Evolutionary conservation across 2,329 filamentous ascomycete genomes (phyloP), one percentile per base, ranked within the genome.

Genomic region (Cytospora mali): DNA sequence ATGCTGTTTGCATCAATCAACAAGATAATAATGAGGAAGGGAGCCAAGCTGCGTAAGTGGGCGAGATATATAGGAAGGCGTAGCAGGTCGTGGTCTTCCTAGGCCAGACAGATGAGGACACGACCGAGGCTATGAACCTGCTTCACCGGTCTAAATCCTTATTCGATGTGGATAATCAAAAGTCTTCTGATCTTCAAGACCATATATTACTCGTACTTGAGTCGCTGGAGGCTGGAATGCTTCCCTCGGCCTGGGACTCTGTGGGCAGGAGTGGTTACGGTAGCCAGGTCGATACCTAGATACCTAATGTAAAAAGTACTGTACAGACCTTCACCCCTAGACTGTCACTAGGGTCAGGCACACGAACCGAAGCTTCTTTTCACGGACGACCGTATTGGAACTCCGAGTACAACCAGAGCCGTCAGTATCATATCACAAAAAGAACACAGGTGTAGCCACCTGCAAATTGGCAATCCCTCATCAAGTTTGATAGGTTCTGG

Each of bases 1-100:
- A 60, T 16, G 50, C 58, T 13, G 14, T 60, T 2, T 60, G 58
- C 14, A 55, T 61, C 58, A 55, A 61, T 13, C 58, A 55, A 46
- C 9, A 23, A n/a, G 39, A 61, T 10, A 2, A 55, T 5, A n/a
- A 9, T 5, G 58, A 61, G 42, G 50, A 29, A n/a, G 58, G 21
- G 3, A 61, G 13, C 28, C 58, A 61, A 23, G 58, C 55, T 28
- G 31, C 18, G 11, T 27, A 39, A 16, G 55, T 61, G 51, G 51
- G 58, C n/a, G 25, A 29, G 25, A n/a, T 55, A 13, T 61, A 27
- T 2, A 13, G 33, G 11, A 35, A 14, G 6, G 58, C 58, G 14
- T 51, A 51, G 27, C 58, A 60, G 25, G 58, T 55, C 14, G 18
- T 55, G 27, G 28, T 33, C 16, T 61, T 39, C 31, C 29, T 55